phyloP scores from a whole-genome alignment of 441 rosid genomes.

The Melastoma candidum region DNA sequence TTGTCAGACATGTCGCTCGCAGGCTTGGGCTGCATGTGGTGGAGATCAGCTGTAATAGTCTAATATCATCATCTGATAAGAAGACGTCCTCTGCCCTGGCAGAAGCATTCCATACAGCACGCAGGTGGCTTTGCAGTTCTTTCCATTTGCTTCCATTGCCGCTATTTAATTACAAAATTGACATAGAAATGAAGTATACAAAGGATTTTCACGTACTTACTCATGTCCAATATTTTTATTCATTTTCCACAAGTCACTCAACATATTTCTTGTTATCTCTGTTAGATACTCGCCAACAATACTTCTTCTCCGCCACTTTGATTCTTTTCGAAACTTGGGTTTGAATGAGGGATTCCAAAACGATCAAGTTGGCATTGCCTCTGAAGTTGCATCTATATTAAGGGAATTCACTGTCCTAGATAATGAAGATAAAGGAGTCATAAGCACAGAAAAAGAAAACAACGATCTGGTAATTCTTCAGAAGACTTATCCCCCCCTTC shows the following conservation, averaged over 20 bases:
- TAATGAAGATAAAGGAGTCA: conserved; percentile 37
- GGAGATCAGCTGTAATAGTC: conserved; percentile 82
- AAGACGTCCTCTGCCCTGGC: conserved; percentile 65
- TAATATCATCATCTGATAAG: conserved; percentile 69
- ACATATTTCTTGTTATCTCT: conserved; percentile 16
- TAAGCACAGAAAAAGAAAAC: conserved; percentile 31
- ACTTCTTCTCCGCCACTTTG: conserved; percentile 87
- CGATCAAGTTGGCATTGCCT: conserved; percentile 69
- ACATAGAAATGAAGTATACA: neutral
- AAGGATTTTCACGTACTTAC: neutral
- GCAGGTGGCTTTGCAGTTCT: conserved; percentile 41
- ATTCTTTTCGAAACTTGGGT: conserved; percentile 57
- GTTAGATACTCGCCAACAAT: conserved; percentile 78
- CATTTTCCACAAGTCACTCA: neutral
- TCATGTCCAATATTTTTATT: no score
- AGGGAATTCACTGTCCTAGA: conserved; percentile 76
- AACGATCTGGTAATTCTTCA: conserved; percentile 44
- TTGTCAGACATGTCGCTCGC: conserved; percentile 64
- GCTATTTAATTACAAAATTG: neutral
- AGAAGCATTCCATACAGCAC: conserved; percentile 76
- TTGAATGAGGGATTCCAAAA: conserved; percentile 62
- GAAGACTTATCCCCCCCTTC: no score
- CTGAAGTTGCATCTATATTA: conserved; percentile 85
- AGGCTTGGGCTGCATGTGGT: conserved; percentile 83
- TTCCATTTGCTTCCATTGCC: neutral